Conservation (phyloP, 2,329 filamentous ascomycete genomes). For the Lomentospora prolificans region DNA sequence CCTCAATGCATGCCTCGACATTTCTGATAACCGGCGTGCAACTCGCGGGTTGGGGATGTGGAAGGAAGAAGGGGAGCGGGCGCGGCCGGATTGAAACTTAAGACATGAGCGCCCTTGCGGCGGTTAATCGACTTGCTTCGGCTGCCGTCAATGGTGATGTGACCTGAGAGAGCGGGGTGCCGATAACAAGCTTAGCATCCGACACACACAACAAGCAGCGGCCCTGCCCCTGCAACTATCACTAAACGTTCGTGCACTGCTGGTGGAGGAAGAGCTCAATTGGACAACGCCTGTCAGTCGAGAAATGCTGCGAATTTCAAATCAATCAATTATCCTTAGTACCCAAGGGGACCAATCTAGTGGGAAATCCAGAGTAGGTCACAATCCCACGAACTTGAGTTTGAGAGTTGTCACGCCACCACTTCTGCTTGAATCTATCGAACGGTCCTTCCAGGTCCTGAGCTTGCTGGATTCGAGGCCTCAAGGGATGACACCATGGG, state of each 20-base stretch:
- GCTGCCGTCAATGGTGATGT: not conserved
- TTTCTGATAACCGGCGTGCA: not conserved
- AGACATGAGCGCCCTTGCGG: not conserved
- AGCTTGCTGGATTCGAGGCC: too few species aligned
- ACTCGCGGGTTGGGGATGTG: not conserved
- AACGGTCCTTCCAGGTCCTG: too few species aligned
- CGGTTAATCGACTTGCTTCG: not conserved
- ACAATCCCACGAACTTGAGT: too few species aligned
- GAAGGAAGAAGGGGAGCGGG: not conserved
- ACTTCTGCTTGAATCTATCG: too few species aligned
- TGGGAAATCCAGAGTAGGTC: too few species aligned
- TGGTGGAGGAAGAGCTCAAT: too few species aligned
- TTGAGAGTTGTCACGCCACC: too few species aligned
- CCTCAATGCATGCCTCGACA: slow-evolving; percentile 6
- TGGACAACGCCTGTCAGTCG: too few species aligned
- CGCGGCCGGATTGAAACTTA: not conserved
- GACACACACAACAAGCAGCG: not conserved
- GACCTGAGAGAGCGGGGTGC: not conserved
- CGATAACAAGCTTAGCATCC: not conserved
- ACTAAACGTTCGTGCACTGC: not conserved
- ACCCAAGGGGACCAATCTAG: not conserved
- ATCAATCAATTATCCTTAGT: not conserved
- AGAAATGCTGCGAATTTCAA: not conserved
- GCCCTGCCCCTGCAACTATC: too few species aligned
- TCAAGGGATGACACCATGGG: too few species aligned